phyloP scores from a whole-genome alignment of 2,329 filamentous ascomycete species.

The Pseudogymnoascus sp. region DNA sequence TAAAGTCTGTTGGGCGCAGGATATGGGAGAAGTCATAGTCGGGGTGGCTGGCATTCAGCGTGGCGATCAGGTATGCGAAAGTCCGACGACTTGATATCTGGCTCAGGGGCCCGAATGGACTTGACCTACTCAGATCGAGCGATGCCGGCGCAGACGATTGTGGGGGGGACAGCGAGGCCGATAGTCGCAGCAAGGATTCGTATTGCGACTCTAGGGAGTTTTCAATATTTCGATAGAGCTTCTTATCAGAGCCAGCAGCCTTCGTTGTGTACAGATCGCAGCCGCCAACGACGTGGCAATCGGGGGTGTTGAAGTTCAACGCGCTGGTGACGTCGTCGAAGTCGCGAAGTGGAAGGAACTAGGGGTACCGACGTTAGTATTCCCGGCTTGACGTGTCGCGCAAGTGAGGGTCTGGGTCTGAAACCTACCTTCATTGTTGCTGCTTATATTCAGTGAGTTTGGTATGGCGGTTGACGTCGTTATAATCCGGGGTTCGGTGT shows the following conservation, averaged over 20 bases:
- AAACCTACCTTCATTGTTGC: conserved; percentile 19
- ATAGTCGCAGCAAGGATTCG: conserved; percentile 77
- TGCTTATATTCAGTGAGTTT: conserved; percentile 22
- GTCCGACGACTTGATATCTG: conserved; percentile 83
- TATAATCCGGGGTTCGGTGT: background rate
- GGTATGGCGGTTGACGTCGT: background rate
- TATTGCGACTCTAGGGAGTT: conserved; percentile 86
- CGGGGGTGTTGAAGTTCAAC: conserved; percentile 90
- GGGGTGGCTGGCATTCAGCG: conserved; percentile 87
- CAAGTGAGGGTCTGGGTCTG: conserved; percentile 22
- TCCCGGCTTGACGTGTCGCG: background rate
- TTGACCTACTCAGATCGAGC: conserved; percentile 75
- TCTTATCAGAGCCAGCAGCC: conserved; percentile 90
- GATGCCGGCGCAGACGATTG: conserved; percentile 45
- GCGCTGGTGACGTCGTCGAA: conserved; percentile 88
- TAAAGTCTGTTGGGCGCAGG: conserved; percentile 82
- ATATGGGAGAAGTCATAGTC: conserved; percentile 97
- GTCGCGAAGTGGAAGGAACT: conserved; percentile 89
- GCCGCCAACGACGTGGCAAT: conserved; percentile 84
- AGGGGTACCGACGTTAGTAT: conserved; percentile 16
- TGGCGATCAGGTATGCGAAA: conserved; percentile 94
- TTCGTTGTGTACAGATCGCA: conserved; percentile 98
- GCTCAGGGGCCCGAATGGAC: conserved; percentile 84
- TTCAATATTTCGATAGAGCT: conserved; percentile 93
- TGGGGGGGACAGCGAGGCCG: conserved; percentile 79